Base-by-base conservation (phyloP, 176 grass and related monocot species). In the Avena atlantica region DNA sequence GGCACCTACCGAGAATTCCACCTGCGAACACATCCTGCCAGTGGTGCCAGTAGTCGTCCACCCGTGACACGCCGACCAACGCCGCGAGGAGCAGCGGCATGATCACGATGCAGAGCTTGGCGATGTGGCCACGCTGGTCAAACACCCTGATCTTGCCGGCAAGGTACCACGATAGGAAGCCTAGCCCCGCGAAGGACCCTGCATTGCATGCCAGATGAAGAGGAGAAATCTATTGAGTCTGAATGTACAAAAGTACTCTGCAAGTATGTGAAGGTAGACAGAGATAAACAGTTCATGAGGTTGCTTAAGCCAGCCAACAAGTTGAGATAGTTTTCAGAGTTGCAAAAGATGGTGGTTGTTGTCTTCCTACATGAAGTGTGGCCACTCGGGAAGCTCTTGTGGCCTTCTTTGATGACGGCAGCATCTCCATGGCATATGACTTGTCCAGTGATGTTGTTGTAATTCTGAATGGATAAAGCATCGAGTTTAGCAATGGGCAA, bases 121-220 rank as follows among this genome's bases (percentile, higher is more conserved):
- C 76, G n/a, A 88, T 62, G 27, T 91, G 86, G 16, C 89, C 86
- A 1, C 86, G 42, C 55, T 42, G 58, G 29, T 91, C 89, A 29
- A 91, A 91, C 59, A 7, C 81, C 82, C 59, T 88, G n/a, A 85
- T 50, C 78, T 88, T 91, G 59, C 89, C 89, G 1, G 89, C 86
- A 12, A 88, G 86, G 52, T 91, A 91, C 89, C 81, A 91, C 4
- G 89, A 91, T 16, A 88, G 77, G 76, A 91, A 91, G 40, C 89
- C 89, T 17, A 88, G 77, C 3, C 86, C 89, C 0, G 89, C 89
- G 0, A 91, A 91, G 3, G 89, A 84, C 85, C 85, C 89, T 91
- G 85, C 1, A 70, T 25, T 74, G 42, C 44, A 48, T 71, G 4
- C 68, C 36, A 48, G 20, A 48, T 48, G 42, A 48, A 73, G 9